Evolutionary conservation across 2,329 filamentous ascomycete genomes (phyloP), one percentile per base, ranked within the genome.

Genomic region (Cladosporium sp.): DNA sequence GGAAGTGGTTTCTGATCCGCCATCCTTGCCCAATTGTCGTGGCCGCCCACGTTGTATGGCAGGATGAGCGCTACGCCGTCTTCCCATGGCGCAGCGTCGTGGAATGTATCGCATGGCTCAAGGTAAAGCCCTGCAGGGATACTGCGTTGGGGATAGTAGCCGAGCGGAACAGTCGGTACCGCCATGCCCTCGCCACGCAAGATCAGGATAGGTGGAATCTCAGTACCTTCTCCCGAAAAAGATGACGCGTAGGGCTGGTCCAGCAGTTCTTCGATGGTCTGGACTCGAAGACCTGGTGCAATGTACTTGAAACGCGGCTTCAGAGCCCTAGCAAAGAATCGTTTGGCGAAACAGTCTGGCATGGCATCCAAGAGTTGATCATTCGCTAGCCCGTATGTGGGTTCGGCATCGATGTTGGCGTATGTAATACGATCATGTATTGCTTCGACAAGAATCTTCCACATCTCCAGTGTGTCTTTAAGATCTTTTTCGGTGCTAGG

Each of bases 241-340:
- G 41, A 21, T 21, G 41, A 47, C 41, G n/a, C 41, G 41, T 47
- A 47, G n/a, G 41, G 41, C 10, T 47, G 41, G n/a, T 47, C 41
- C 3, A 4, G 3, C 14, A 54, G 7, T 54, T 54, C 24, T 28
- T 54, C 49, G 2, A 30, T 54, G 49, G 49, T 54, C 49, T 54
- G 49, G 5, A 54, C 49, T 28, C 49, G 49, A 30, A 59, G 57
- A 15, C 57, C 57, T 24, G 36, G 57, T 15, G 36, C 36, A 44
- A 59, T 47, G 36, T 59, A 30, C 26, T 26, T 59, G 57, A 59
- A 44, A 26, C 57, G 57, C 26, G 36, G 57, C 24, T 18, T 59
- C 18, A 38, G 3, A 28, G 57, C 57, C 18, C 57, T 44, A 7
- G 57, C 26, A n/a, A 59, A 44, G 21, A 59, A 59, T 24, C 44